These are phyloP conservation scores for Leersia perrieri DNA, from an alignment of 176 grass and related monocot species.

Conservation along the genomic window DNA sequence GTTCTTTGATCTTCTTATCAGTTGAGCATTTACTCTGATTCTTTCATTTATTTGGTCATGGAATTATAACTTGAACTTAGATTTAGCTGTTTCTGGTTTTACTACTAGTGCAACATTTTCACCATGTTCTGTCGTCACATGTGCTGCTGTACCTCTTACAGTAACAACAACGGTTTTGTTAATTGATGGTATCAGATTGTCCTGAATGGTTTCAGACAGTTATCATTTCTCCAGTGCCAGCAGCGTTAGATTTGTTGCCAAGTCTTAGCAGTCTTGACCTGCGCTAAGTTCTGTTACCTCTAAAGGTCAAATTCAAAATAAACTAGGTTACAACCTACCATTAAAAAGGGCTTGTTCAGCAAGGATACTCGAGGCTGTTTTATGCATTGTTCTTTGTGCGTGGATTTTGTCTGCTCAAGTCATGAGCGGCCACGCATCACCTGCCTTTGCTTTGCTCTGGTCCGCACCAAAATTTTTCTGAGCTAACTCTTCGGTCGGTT, in stretches of 20 bases:
- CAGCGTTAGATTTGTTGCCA: neutral
- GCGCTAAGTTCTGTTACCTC: neutral
- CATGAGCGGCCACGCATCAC: slow-evolving; percentile 46
- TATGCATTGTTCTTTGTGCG: slow-evolving; percentile 23
- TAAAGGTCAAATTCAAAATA: neutral
- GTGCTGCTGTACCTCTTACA: neutral
- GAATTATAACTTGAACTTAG: neutral
- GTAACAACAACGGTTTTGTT: neutral
- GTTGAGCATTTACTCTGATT: neutral
- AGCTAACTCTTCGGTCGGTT: slow-evolving; percentile 49
- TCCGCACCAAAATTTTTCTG: slow-evolving; percentile 29
- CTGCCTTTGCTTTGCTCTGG: slow-evolving; percentile 13
- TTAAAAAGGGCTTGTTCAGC: slow-evolving; percentile 2
- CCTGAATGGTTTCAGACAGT: neutral
- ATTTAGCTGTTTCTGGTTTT: neutral
- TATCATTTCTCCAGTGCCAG: neutral
- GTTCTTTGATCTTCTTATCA: neutral
- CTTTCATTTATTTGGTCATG: slow-evolving; percentile 2
- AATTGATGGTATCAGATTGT: neutral
- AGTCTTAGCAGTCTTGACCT: neutral
- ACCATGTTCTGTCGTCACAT: neutral
- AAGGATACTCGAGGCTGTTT: slow-evolving; percentile 15
- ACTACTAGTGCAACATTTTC: too few relatives aligned
- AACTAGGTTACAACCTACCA: neutral
- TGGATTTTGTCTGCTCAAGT: slow-evolving; percentile 46